These are phyloP conservation scores for Colletotrichum horii DNA, from an alignment of 2,329 filamentous ascomycete genomes.

Conservation along the genomic window DNA sequence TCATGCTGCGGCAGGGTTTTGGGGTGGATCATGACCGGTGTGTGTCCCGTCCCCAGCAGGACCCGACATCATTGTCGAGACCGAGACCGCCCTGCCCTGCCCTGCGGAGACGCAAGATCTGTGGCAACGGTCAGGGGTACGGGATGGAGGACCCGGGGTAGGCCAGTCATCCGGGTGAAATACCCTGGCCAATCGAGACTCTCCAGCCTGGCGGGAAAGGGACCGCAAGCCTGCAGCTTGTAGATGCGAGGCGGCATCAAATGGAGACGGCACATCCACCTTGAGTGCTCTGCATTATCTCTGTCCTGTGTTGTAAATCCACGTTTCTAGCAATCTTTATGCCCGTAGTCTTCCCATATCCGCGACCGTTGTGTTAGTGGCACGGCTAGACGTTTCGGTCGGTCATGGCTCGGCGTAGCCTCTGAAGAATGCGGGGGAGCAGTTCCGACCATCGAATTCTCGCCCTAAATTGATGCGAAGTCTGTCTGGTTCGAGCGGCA, in stretches of 20 bases:
- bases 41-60: neutral
- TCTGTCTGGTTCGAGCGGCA: neutral
- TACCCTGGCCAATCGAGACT: neutral
- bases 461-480: neutral
- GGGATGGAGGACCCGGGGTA: conserved; percentile 5
- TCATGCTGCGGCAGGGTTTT: neutral
- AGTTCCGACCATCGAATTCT: neutral
- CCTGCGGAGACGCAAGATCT: neutral
- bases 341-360: neutral
- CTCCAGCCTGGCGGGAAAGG: neutral
- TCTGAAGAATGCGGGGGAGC: conserved; percentile 4
- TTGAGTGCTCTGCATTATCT: neutral
- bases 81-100: neutral
- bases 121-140: neutral
- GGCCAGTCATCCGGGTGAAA: neutral
- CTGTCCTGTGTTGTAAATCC: neutral
- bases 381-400: neutral
- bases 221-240: neutral
- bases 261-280: neutral
- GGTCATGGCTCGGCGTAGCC: neutral
- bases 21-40: neutral
- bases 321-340: neutral
- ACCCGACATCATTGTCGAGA: neutral
- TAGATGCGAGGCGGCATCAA: neutral
- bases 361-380: neutral